Conservation (phyloP, 176 grass and related monocot genomes). For the Aegilops umbellulata region DNA sequence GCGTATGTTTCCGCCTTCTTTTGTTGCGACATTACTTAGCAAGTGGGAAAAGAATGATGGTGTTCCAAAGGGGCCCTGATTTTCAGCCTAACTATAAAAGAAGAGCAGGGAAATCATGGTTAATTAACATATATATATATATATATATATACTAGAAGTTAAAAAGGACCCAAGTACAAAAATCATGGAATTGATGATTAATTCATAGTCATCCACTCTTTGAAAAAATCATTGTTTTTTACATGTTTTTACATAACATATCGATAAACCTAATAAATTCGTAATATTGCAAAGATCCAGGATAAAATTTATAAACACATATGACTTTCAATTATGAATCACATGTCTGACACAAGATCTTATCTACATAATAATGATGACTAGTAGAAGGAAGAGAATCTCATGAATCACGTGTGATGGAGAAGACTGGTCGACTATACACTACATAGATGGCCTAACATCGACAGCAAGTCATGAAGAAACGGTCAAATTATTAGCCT, state of each 20-base stretch:
- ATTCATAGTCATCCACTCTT: too few relatives aligned
- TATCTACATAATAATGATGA: not conserved
- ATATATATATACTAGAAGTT: too few relatives aligned
- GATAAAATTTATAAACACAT: too few relatives aligned
- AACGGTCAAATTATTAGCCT: not conserved
- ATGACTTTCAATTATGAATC: not conserved
- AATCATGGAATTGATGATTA: too few relatives aligned
- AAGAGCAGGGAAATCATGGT: not conserved
- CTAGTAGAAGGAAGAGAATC: not conserved
- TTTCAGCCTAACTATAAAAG: not conserved
- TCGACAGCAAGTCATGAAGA: not conserved
- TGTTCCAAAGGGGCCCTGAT: not conserved
- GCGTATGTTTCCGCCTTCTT: not conserved
- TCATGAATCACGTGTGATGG: not conserved
- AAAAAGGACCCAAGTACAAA: too few relatives aligned
- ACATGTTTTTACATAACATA: too few relatives aligned
- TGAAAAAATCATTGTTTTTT: too few relatives aligned
- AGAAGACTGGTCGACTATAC: not conserved
- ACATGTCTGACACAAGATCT: not conserved
- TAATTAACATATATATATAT: too few relatives aligned
- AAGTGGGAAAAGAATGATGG: not conserved
- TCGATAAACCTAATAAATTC: too few relatives aligned
- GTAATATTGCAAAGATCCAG: too few relatives aligned
- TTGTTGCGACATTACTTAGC: not conserved
- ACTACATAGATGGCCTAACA: not conserved